These are phyloP conservation scores for Gracilaria gracilis DNA, from an alignment of 23 red algal genomes.

Conservation along the genomic window DNA sequence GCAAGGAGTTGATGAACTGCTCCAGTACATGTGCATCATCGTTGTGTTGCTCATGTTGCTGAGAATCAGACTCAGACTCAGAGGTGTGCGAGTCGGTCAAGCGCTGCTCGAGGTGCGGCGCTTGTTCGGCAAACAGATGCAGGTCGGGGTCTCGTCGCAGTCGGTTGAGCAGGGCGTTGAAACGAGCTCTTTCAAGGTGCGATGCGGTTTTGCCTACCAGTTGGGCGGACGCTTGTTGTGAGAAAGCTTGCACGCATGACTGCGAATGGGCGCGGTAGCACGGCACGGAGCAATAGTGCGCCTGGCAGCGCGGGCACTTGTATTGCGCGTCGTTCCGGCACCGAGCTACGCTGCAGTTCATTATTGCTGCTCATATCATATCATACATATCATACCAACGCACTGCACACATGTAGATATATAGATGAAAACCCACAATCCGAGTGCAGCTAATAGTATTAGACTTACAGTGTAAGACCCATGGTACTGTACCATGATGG, in stretches of 20 bases:
- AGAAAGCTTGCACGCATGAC: constrained; percentile 33
- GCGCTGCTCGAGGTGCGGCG: neutral
- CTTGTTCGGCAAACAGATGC: neutral
- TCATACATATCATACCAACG: too few relatives aligned
- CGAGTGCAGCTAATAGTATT: too few relatives aligned
- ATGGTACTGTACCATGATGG: too few relatives aligned
- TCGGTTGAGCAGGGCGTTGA: constrained; percentile 2
- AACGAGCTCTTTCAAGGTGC: constrained; percentile 18
- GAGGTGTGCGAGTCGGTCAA: neutral
- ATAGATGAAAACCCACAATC: too few relatives aligned
- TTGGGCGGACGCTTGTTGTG: neutral
- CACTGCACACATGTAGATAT: too few relatives aligned
- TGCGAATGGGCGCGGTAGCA: constrained; percentile 53
- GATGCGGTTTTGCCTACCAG: constrained; percentile 4
- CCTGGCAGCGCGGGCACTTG: constrained; percentile 38
- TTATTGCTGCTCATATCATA: neutral
- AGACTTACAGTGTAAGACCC: too few relatives aligned
- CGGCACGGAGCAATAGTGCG: constrained; percentile 19
- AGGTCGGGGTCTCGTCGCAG: neutral
- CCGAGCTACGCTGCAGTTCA: neutral
- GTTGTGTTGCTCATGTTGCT: neutral
- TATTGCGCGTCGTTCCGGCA: constrained; percentile 26
- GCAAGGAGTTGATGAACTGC: constrained; percentile 19
- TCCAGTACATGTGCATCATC: constrained; percentile 37
- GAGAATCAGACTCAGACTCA: neutral